These are phyloP conservation scores for Scytalidium lignicola DNA, from an alignment of 2,329 filamentous ascomycete species.

Conservation along the genomic window DNA sequence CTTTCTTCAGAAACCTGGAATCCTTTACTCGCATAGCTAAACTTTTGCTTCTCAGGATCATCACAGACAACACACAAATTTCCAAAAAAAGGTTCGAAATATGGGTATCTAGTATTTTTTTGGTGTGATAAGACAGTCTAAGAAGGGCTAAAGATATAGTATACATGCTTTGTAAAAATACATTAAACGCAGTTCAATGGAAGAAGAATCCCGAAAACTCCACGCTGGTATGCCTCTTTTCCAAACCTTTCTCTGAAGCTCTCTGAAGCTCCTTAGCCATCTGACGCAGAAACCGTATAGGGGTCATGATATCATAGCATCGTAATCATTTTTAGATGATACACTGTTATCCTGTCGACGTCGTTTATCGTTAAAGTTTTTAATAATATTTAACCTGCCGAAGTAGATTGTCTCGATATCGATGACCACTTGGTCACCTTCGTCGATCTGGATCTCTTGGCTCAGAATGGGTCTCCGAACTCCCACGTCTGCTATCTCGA, in stretches of 20 bases:
- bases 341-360: not conserved
- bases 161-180: not conserved
- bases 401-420: not conserved
- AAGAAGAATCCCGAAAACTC: not conserved
- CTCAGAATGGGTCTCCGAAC: not conserved
- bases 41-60: too few species aligned
- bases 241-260: not conserved
- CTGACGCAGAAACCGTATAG: too few species aligned
- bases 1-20: too few species aligned
- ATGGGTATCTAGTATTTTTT: not conserved
- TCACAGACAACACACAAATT: too few species aligned
- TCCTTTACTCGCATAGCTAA: too few species aligned
- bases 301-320: not conserved
- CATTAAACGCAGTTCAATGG: not conserved
- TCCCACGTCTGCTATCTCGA: not conserved
- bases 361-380: too few species aligned
- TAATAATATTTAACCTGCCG: too few species aligned
- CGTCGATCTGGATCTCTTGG: slow-evolving; percentile 26
- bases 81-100: too few species aligned
- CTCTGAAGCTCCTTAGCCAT: not conserved
- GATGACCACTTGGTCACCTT: slow-evolving; percentile 4
- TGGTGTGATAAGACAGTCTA: not conserved
- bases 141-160: not conserved
- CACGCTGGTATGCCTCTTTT: not conserved
- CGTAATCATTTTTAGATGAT: not conserved